These are phyloP conservation scores for Ganoderma sinense DNA, from an alignment of 1,284 basidiomycete species.

Conservation along the genomic window DNA sequence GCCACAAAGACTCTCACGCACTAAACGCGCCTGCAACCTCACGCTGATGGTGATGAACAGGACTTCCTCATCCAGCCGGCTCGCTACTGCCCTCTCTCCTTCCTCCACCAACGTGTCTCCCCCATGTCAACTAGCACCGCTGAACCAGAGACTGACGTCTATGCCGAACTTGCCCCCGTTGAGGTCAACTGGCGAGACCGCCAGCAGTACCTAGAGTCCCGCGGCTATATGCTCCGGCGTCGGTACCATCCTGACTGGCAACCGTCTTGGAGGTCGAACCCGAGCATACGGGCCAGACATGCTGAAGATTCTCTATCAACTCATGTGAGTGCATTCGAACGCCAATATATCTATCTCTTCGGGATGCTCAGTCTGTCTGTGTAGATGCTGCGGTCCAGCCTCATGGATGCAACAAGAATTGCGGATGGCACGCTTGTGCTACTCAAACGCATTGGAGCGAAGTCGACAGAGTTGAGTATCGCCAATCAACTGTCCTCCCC, in stretches of 20 bases:
- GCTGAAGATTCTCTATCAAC: neutral
- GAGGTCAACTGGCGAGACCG: neutral
- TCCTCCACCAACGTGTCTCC: neutral
- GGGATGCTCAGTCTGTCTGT: too few species aligned
- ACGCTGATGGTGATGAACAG: neutral
- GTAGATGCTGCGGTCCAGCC: neutral
- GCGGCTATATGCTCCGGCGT: conserved; percentile 21
- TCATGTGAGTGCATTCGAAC: neutral
- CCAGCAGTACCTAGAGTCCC: neutral
- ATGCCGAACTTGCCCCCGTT: neutral
- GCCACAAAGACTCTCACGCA: neutral
- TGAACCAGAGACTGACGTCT: neutral
- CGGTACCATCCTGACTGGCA: conserved; percentile 20
- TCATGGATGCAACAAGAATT: conserved; percentile 40
- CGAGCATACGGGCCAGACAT: conserved; percentile 13
- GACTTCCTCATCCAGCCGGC: too few species aligned
- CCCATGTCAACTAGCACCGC: neutral
- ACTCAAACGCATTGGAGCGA: conserved; percentile 34
- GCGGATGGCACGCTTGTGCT: conserved; percentile 35
- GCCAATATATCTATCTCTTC: neutral
- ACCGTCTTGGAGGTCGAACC: conserved; percentile 18
- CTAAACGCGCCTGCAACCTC: neutral
- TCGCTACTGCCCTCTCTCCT: neutral
- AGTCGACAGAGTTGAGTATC: conserved; percentile 33
- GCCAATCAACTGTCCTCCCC: conserved; percentile 25